Conservation (phyloP, 2,329 filamentous ascomycete genomes). For the Alternaria brassicicola region DNA sequence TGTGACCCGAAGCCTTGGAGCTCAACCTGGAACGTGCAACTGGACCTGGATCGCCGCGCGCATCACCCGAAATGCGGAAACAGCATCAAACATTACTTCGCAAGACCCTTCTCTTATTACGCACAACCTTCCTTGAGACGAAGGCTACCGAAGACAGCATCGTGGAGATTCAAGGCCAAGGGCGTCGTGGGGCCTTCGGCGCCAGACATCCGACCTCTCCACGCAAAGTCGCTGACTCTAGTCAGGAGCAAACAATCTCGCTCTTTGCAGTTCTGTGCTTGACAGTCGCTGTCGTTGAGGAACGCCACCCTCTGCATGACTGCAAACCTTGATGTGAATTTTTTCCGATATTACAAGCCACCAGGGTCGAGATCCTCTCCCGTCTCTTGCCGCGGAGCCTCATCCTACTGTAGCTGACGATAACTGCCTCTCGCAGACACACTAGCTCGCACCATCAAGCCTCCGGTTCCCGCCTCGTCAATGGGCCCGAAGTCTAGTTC, state of each 20-base stretch:
- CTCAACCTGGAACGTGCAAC: not conserved
- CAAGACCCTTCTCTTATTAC: constrained; percentile 8
- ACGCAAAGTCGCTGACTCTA: not conserved
- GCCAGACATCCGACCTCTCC: not conserved
- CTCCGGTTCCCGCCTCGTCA: constrained; percentile 16
- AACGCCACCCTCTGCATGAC: constrained; percentile 15
- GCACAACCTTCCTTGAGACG: constrained; percentile 8
- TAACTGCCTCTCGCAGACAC: constrained; percentile 19
- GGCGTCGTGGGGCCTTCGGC: constrained; percentile 1
- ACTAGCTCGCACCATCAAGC: constrained; percentile 18
- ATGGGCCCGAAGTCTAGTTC: constrained; percentile 10
- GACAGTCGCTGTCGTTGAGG: constrained; percentile 10
- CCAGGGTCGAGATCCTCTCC: constrained; percentile 19
- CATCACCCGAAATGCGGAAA: constrained; percentile 12
- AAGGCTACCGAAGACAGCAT: not conserved
- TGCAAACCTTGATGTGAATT: constrained; percentile 18
- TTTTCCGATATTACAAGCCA: constrained; percentile 17
- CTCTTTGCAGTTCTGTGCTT: constrained; percentile 1
- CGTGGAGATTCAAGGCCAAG: constrained; percentile 5
- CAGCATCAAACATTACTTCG: constrained; percentile 6
- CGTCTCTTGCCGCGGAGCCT: constrained; percentile 16
- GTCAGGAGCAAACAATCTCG: constrained; percentile 3
- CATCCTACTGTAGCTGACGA: constrained; percentile 19
- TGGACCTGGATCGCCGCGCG: constrained; percentile 2
- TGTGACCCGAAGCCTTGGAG: constrained; percentile 2